Evolutionary conservation across 805 yeast species (phyloP), one percentile per base, ranked within the genome.

Genomic region (Debaryomyces prosopidis): DNA sequence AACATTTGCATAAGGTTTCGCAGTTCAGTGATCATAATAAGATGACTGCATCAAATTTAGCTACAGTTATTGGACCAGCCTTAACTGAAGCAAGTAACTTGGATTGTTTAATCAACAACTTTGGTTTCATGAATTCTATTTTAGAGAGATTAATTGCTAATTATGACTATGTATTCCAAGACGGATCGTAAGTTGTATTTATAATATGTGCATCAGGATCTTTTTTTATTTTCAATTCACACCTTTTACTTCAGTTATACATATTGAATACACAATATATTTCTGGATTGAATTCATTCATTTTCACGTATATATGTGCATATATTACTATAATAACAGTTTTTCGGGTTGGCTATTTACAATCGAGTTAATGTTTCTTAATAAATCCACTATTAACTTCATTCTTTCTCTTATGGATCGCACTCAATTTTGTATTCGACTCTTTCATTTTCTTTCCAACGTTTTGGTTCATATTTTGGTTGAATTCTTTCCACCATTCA

Each of bases 41-140:
- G 61, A 92, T 92, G 98, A 88, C 85, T 45, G 81, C 96, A 2
- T 84, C 89, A 1, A 92, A 92, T 60, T 68, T 92, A 57, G 96
- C 97, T 4, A 92, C 95, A 44, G 97, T 92, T 5, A 85, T 92
- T 50, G 84, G 84, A 1, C 84, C 84, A 1, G 78, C 82, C 2
- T 70, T 80, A 44, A 78, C 82, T 4, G 84, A 80, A 50, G 81
- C 82, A 11, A 71, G 80, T 49, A 66, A 60, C 35, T 74, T 81
- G 38, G 79, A 76, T 15, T 61, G 71, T 11, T 60, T 76, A 52
- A 68, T 73, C 16, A 70, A 67, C 44, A 74, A 69, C 48, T 80
- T 80, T 59, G 84, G 85, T 5, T 66, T 78, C 45, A 78, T 80
- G 77, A 80, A 78, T 49, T 71, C 70, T 26, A 63, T 79, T 18